Evolutionary conservation across 805 yeast species (phyloP).

Genomic region (Ogataea nitratoaversa): DNA sequence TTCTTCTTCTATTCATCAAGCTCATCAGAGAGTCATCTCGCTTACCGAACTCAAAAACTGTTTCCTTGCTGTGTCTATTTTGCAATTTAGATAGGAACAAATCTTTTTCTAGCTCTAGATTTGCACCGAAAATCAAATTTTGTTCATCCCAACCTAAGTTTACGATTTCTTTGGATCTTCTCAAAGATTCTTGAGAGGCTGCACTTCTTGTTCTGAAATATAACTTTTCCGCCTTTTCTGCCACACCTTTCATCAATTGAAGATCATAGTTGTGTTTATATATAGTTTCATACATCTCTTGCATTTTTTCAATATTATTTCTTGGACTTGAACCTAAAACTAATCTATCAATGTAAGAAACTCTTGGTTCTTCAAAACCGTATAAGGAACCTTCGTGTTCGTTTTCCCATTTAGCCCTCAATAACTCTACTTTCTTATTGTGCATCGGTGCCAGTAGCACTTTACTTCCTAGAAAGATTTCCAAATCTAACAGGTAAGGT

Average conservation of each 20-base stretch:
- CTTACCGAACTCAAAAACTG: conserved; percentile 87
- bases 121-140: conserved; percentile 73
- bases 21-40: conserved; percentile 67
- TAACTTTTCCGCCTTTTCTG: conserved; percentile 82
- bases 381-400: conserved; percentile 25
- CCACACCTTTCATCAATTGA: conserved; percentile 58
- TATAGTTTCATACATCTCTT: conserved; percentile 65
- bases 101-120: conserved; percentile 68
- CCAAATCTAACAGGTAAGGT: conserved; percentile 87
- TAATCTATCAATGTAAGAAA: conserved; percentile 69
- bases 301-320: conserved; percentile 58
- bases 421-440: conserved; percentile 52
- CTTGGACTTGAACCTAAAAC: conserved; percentile 85
- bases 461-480: conserved; percentile 82
- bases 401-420: conserved; percentile 42
- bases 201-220: conserved; percentile 81
- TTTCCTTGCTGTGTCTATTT: conserved; percentile 71
- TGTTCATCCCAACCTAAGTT: conserved; percentile 85
- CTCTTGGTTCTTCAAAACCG: conserved; percentile 47
- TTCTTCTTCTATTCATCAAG: conserved; percentile 82
- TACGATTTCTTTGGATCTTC: conserved; percentile 75
- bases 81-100: conserved; percentile 67
- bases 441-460: conserved; percentile 67
- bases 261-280: conserved; percentile 66
- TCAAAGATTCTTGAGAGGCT: conserved; percentile 83